Conservation (phyloP, 352 stramenopile genomes). For the Phytophthora tubulina region DNA sequence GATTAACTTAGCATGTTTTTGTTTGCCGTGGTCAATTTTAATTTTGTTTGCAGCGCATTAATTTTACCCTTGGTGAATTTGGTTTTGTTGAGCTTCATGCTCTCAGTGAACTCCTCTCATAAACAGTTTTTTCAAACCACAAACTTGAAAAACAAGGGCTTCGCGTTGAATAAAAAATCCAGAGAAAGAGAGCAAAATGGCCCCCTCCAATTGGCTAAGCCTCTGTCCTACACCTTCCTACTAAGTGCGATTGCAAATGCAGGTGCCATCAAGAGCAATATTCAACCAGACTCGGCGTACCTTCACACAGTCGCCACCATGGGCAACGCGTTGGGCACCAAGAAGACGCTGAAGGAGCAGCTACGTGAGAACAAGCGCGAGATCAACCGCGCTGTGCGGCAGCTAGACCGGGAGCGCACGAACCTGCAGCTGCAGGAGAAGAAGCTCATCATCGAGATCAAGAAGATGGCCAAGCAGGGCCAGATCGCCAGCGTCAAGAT, state of each 20-base stretch:
- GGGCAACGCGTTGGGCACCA: slow-evolving; percentile 79
- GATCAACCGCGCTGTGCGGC: slow-evolving; percentile 96
- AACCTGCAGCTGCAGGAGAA: slow-evolving; percentile 94
- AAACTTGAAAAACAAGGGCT: too few relatives aligned
- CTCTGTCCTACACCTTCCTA: background rate
- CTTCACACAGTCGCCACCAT: slow-evolving; percentile 38
- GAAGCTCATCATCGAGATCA: slow-evolving; percentile 97
- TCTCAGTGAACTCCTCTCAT: too few relatives aligned
- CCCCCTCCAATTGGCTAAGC: too few relatives aligned
- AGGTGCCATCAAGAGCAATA: background rate
- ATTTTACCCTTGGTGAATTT: too few relatives aligned
- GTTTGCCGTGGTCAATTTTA: too few relatives aligned
- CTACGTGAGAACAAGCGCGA: slow-evolving; percentile 98
- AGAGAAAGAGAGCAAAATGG: too few relatives aligned
- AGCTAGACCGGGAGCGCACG: slow-evolving; percentile 96
- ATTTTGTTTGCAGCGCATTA: too few relatives aligned
- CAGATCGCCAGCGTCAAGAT: slow-evolving; percentile 98
- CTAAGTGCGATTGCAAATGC: background rate
- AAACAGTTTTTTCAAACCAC: too few relatives aligned
- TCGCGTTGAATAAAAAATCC: too few relatives aligned
- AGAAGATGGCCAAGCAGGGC: slow-evolving; percentile 96
- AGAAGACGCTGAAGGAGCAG: slow-evolving; percentile 91
- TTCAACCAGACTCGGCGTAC: background rate
- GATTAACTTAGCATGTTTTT: too few relatives aligned
- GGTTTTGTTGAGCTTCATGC: too few relatives aligned